Conservation (phyloP, 1,284 basidiomycete species). For the Leccinum griseonigrum region DNA sequence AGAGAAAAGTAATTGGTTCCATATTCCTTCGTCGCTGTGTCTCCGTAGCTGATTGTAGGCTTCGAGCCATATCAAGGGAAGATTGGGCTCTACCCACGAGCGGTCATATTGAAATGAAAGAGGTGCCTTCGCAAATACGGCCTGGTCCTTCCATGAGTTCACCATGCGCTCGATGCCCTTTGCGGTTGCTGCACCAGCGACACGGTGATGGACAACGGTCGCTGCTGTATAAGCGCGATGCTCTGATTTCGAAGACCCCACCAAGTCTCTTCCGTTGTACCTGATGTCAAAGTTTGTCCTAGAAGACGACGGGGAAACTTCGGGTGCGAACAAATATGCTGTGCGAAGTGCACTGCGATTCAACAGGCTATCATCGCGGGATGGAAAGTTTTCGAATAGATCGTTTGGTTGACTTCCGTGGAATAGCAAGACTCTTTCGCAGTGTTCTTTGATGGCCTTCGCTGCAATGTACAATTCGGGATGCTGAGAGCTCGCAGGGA, state of each 20-base stretch:
- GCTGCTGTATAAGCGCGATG: slow-evolving; percentile 13
- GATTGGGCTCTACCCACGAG: slow-evolving; percentile 19
- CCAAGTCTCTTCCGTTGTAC: slow-evolving; percentile 11
- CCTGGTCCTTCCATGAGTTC: slow-evolving; percentile 7
- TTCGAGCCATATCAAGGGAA: slow-evolving; percentile 26
- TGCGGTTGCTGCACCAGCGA: not conserved
- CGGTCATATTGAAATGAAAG: slow-evolving; percentile 17
- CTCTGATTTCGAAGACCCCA: slow-evolving; percentile 3
- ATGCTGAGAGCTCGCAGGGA: slow-evolving; percentile 31
- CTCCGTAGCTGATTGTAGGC: slow-evolving; percentile 32
- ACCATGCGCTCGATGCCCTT: not conserved
- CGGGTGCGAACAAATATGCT: slow-evolving; percentile 5
- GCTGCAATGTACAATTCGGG: slow-evolving; percentile 26
- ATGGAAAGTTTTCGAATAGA: slow-evolving; percentile 7
- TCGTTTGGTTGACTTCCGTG: not conserved
- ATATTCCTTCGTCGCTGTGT: slow-evolving; percentile 1
- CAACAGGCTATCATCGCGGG: slow-evolving; percentile 8
- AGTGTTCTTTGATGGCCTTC: slow-evolving; percentile 31
- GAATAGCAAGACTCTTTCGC: slow-evolving; percentile 15
- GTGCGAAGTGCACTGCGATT: slow-evolving; percentile 13
- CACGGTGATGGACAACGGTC: slow-evolving; percentile 2
- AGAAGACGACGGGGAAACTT: not conserved
- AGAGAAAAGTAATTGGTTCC: slow-evolving; percentile 31
- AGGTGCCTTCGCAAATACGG: not conserved
- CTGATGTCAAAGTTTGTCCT: not conserved